Percentiles rank a stretch among this genome's conserved stretches.
phyloP scores from a whole-genome alignment of 1,284 basidiomycete genomes.

The Violaceomyces palustris region DNA sequence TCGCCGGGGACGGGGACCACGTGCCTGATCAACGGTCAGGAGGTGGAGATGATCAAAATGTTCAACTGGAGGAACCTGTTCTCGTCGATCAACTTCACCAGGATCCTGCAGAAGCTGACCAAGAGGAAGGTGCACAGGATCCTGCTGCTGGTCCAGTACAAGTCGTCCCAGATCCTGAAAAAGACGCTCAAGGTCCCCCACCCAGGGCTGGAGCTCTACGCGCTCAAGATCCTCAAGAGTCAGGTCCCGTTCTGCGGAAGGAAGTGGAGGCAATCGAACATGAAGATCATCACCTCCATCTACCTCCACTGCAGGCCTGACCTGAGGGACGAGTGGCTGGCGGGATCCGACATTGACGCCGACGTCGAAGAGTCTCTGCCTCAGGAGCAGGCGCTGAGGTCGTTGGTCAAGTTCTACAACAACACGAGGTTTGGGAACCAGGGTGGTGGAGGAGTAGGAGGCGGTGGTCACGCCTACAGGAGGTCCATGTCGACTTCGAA shows the following conservation, averaged over 20 bases:
- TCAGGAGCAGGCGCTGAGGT: constrained; percentile 91
- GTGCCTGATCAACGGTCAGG: constrained; percentile 20
- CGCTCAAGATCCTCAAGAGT: constrained; percentile 96
- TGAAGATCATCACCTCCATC: constrained; percentile 98
- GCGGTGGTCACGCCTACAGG: constrained; percentile 24
- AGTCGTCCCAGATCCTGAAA: constrained; percentile 83
- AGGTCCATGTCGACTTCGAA: constrained; percentile 30
- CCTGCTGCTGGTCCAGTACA: constrained; percentile 94
- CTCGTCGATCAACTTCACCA: constrained; percentile 93
- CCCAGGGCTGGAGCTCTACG: constrained; percentile 86
- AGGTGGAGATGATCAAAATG: constrained; percentile 77
- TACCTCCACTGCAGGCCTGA: constrained; percentile 96
- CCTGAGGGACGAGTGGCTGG: constrained; percentile 94
- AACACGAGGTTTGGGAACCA: constrained; percentile 36
- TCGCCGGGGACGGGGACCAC: constrained; percentile 18
- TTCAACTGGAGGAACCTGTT: constrained; percentile 99
- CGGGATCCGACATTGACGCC: constrained; percentile 85
- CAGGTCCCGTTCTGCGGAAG: constrained; percentile 97
- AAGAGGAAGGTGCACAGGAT: constrained; percentile 92
- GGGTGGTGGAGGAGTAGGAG: constrained; percentile 11
- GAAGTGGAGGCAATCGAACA: constrained; percentile 99
- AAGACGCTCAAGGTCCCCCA: constrained; percentile 89
- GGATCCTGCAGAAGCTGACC: constrained; percentile 95
- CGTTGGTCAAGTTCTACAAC: constrained; percentile 83
- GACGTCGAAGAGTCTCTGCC: constrained; percentile 69